Percentiles rank a stretch among this genome's conserved stretches.
Conservation (phyloP, 352 stramenopile species). For the Pythium dissimile region DNA sequence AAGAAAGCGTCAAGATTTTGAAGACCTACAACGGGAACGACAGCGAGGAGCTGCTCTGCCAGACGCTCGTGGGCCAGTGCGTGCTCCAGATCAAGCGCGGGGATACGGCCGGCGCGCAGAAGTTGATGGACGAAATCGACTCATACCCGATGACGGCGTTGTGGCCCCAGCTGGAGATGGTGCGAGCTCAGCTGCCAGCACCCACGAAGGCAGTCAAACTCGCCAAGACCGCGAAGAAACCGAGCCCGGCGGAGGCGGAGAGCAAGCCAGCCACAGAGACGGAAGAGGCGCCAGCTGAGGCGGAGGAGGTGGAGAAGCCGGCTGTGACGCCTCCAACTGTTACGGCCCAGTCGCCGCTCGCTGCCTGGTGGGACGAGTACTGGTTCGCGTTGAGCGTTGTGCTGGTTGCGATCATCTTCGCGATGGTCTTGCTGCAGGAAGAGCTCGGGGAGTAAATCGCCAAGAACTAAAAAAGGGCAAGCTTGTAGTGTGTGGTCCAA, state of each 20-base stretch:
- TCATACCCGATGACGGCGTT: constrained; percentile 24
- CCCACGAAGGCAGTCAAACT: background rate
- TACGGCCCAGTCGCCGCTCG: background rate
- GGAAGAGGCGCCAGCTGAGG: background rate
- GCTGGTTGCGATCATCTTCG: constrained; percentile 24
- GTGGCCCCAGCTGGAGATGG: constrained; percentile 34
- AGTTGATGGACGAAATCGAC: constrained; percentile 45
- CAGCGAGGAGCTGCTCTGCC: constrained; percentile 31
- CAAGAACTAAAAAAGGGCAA: constrained; percentile 9
- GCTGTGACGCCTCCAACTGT: constrained; percentile 11
- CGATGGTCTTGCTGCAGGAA: constrained; percentile 14
- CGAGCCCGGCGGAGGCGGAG: constrained; percentile 1
- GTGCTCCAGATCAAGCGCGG: constrained; percentile 50
- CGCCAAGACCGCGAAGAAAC: background rate
- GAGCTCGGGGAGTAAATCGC: too few relatives aligned
- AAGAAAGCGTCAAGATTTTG: constrained; percentile 10
- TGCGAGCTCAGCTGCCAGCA: constrained; percentile 37
- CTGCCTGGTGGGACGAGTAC: constrained; percentile 25
- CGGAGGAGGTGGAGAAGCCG: constrained; percentile 1
- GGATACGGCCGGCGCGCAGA: constrained; percentile 26
- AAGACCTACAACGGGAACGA: constrained; percentile 4
- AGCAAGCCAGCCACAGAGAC: background rate
- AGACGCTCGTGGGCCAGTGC: constrained; percentile 51
- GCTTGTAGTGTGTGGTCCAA: background rate
- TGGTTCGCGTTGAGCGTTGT: constrained; percentile 25